phyloP scores from a whole-genome alignment of 352 stramenopile species.

The Globisporangium nunn region DNA sequence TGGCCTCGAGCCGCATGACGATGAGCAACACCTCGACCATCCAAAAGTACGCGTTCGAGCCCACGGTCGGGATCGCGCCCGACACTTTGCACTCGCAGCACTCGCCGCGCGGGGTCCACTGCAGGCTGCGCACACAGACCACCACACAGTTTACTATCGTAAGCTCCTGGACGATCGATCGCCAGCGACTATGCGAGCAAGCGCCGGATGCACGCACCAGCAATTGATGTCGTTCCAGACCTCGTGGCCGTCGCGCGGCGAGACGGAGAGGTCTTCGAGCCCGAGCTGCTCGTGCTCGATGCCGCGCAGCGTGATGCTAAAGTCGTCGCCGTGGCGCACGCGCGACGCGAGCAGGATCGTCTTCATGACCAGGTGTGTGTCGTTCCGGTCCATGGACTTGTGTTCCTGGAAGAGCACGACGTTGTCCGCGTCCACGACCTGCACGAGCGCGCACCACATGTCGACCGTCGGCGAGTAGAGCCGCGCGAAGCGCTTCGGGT shows the following conservation, averaged over 20 bases:
- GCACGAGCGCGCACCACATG: conserved; percentile 14
- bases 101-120: conserved; percentile 11
- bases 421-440: conserved; percentile 13
- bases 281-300: conserved; percentile 11
- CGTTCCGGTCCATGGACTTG: conserved; percentile 11
- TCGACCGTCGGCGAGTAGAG: conserved; percentile 11
- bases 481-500: conserved; percentile 10
- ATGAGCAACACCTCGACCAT: conserved; percentile 15
- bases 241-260: conserved; percentile 7
- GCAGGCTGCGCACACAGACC: conserved; percentile 4
- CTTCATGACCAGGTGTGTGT: conserved; percentile 14
- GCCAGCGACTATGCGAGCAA: no score
- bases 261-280: conserved; percentile 13
- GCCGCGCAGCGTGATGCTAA: conserved; percentile 7
- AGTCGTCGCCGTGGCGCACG: not conserved
- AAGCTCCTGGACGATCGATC: no score
- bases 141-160: no score
- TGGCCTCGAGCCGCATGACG: conserved; percentile 10
- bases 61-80: conserved; percentile 14
- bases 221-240: conserved; percentile 17
- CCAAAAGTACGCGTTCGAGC: conserved; percentile 16
- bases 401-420: conserved; percentile 17
- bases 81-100: conserved; percentile 12
- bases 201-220: conserved; percentile 5
- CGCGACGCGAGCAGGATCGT: conserved; percentile 12